A percentile compares a stretch with the other conserved stretches of the same genome.
These are phyloP conservation scores for Lactarius indigo DNA, from an alignment of 768 basidiomycete genomes.

Conservation along the genomic window DNA sequence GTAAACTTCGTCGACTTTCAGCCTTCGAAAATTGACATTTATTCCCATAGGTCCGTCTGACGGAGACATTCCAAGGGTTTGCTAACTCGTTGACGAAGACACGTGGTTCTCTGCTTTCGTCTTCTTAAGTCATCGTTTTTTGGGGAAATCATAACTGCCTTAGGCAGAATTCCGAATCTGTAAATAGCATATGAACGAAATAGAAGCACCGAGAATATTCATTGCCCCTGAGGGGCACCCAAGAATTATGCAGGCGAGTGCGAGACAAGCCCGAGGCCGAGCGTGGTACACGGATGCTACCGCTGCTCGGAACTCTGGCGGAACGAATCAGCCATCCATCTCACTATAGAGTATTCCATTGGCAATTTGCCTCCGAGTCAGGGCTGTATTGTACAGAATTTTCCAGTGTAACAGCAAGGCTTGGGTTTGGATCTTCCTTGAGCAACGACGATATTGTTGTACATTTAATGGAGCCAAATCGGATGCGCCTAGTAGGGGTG, in stretches of 20 bases:
- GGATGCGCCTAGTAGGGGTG: too few species aligned
- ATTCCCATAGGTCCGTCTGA: conserved; percentile 43
- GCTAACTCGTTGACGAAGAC: conserved; percentile 55
- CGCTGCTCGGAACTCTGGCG: too few species aligned
- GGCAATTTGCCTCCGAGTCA: neutral
- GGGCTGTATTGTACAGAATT: neutral
- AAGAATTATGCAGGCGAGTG: too few species aligned
- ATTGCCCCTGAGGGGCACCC: too few species aligned
- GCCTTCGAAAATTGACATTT: neutral
- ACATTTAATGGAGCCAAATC: too few species aligned
- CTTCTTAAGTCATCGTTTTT: conserved; percentile 11
- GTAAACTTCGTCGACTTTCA: conserved; percentile 31
- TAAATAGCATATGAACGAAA: too few species aligned
- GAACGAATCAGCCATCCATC: neutral
- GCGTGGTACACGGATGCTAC: too few species aligned
- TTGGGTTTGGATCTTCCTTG: too few species aligned
- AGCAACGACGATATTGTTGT: too few species aligned
- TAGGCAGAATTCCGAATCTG: too few species aligned
- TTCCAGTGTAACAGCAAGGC: neutral
- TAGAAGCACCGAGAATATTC: too few species aligned
- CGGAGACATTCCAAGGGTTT: conserved; percentile 54
- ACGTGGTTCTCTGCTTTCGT: conserved; percentile 41
- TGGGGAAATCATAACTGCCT: neutral
- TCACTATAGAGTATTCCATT: neutral
- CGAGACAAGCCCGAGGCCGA: too few species aligned